Evolutionary conservation across 23 red algal species (phyloP).

Genomic region (Gracilariopsis chorda): DNA sequence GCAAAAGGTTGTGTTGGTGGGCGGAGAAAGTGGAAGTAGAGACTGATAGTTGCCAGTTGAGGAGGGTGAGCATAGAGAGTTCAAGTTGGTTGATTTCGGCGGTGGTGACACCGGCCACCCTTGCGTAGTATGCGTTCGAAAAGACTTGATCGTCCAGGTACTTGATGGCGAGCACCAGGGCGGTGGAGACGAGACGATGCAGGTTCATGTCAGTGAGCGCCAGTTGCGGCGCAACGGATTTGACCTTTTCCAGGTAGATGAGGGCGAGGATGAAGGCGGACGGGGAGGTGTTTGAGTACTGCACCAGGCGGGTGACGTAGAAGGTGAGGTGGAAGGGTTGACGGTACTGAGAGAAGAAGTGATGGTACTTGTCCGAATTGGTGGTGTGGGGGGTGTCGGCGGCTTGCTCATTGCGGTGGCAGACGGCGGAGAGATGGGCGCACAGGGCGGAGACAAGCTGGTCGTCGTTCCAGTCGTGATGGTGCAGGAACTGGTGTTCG

Average conservation of each 20-base stretch:
- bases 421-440: not conserved
- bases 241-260: conserved; percentile 19
- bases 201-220: conserved; percentile 37
- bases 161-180: conserved; percentile 73
- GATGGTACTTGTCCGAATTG: not conserved
- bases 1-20: not conserved
- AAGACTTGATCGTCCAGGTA: conserved; percentile 81
- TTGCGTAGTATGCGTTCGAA: conserved; percentile 78
- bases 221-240: not conserved
- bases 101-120: conserved; percentile 58
- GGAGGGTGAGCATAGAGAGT: conserved; percentile 24
- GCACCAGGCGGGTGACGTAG: conserved; percentile 72
- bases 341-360: conserved; percentile 53
- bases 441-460: not conserved
- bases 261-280: conserved; percentile 45
- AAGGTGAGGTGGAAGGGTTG: conserved; percentile 63
- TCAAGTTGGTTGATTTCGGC: conserved; percentile 79
- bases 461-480: not conserved
- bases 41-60: conserved; percentile 58
- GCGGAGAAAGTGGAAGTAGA: too few relatives aligned
- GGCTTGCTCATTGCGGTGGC: not conserved
- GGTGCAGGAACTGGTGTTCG: not conserved
- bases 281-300: conserved; percentile 60
- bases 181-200: conserved; percentile 73
- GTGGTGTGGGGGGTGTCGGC: not conserved